phyloP scores from a whole-genome alignment of 1,284 basidiomycete genomes.

The Boletus smithii region DNA sequence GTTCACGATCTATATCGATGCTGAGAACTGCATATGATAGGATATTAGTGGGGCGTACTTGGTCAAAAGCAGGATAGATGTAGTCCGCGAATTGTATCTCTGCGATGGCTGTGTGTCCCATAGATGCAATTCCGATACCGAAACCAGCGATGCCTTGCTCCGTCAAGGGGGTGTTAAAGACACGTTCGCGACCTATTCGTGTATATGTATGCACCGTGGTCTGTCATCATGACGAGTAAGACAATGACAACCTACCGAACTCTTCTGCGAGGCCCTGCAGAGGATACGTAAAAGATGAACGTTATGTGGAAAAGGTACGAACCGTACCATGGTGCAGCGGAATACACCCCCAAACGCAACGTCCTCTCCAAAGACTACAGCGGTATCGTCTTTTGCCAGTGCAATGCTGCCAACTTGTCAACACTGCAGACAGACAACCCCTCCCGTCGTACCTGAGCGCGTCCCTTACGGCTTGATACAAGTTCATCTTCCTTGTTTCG shows the following conservation, averaged over 20 bases:
- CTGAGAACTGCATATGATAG: background rate
- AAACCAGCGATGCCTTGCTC: conserved; percentile 96
- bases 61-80: conserved; percentile 90
- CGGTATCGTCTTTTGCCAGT: conserved; percentile 78
- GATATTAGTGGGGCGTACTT: conserved; percentile 45
- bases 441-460: conserved; percentile 63
- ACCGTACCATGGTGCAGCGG: conserved; percentile 73
- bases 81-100: conserved; percentile 91
- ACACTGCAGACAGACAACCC: background rate
- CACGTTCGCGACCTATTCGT: conserved; percentile 73
- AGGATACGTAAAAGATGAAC: conserved; percentile 7
- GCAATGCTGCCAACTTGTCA: conserved; percentile 56
- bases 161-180: conserved; percentile 94
- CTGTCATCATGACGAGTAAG: conserved; percentile 1
- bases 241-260: conserved; percentile 58
- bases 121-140: conserved; percentile 86
- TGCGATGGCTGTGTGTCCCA: conserved; percentile 93
- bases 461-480: conserved; percentile 87
- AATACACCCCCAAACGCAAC: conserved; percentile 94
- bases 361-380: conserved; percentile 92
- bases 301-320: background rate
- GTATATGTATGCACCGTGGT: conserved; percentile 1
- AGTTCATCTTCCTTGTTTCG: conserved; percentile 88
- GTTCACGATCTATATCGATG: conserved; percentile 72
- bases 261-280: conserved; percentile 84